Evolutionary conservation across 208 protist species (phyloP).

Genomic region (Acanthamoeba lenticulata): DNA sequence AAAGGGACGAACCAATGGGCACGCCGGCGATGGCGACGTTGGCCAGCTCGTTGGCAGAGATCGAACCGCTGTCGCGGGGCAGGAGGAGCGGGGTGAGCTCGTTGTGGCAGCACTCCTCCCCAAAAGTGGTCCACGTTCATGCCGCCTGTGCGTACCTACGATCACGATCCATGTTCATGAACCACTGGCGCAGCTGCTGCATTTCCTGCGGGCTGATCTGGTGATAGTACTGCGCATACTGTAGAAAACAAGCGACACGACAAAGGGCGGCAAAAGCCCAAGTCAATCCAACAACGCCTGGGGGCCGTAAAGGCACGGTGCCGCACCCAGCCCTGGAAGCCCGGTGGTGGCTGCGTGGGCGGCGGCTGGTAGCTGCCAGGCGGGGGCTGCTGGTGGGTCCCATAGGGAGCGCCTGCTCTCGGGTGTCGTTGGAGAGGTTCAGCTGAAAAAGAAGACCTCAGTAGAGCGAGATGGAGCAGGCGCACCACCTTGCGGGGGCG

Average conservation of each 20-base stretch:
- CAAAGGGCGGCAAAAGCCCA: background rate
- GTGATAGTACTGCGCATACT: constrained; percentile 33
- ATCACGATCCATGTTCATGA: background rate
- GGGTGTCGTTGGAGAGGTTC: no score
- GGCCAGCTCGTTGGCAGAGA: constrained; percentile 36
- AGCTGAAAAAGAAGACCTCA: no score
- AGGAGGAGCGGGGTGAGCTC: background rate
- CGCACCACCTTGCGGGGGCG: no score
- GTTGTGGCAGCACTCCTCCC: background rate
- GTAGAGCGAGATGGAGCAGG: no score
- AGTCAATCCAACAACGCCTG: background rate
- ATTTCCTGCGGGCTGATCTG: constrained; percentile 28
- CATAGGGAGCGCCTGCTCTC: background rate
- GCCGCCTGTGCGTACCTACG: background rate
- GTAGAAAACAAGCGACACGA: background rate
- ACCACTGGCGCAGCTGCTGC: constrained; percentile 15
- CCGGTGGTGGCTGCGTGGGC: background rate
- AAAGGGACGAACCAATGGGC: background rate
- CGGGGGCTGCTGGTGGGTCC: background rate
- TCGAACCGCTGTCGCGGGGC: background rate
- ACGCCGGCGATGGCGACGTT: constrained; percentile 36
- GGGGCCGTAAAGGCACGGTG: background rate
- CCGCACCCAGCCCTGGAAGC: background rate
- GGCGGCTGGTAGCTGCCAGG: background rate
- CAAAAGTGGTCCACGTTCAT: no score